Evolutionary conservation across 257 asterid genomes (phyloP).

Genomic region (Solanum lycopersicoides): DNA sequence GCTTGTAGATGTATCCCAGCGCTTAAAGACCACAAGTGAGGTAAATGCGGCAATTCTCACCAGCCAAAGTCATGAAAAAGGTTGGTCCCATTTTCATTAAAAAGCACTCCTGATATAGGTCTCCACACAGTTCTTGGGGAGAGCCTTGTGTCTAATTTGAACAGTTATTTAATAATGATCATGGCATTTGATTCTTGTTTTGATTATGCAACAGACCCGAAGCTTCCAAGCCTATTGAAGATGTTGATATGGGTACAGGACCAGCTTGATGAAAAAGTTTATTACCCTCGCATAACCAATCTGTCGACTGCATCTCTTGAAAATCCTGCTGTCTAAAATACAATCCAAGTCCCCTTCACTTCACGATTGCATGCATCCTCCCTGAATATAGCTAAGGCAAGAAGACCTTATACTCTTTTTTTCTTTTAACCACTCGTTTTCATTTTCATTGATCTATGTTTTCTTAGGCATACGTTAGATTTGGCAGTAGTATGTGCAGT

Average conservation of each 20-base stretch:
- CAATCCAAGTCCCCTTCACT: not conserved
- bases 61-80: conserved; percentile 89
- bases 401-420: not conserved
- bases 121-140: not conserved
- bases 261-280: conserved; percentile 67
- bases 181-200: not conserved
- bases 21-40: conserved; percentile 78
- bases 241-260: conserved; percentile 72
- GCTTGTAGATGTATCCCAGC: conserved; percentile 69
- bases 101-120: not conserved
- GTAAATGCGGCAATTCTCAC: conserved; percentile 81
- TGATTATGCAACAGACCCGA: conserved; percentile 54
- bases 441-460: not conserved
- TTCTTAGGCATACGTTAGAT: not conserved
- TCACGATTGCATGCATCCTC: not conserved
- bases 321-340: conserved; percentile 51
- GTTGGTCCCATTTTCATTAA: conserved; percentile 18
- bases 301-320: conserved; percentile 60
- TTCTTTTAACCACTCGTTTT: not conserved
- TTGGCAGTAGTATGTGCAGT: not conserved
- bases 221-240: conserved; percentile 85
- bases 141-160: not conserved
- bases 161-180: not conserved
- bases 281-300: conserved; percentile 67
- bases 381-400: not conserved